A percentile compares a stretch with the other conserved stretches of the same genome.
These are phyloP conservation scores for Tylopilus intermedius DNA, from an alignment of 768 basidiomycete genomes.

Conservation along the genomic window DNA sequence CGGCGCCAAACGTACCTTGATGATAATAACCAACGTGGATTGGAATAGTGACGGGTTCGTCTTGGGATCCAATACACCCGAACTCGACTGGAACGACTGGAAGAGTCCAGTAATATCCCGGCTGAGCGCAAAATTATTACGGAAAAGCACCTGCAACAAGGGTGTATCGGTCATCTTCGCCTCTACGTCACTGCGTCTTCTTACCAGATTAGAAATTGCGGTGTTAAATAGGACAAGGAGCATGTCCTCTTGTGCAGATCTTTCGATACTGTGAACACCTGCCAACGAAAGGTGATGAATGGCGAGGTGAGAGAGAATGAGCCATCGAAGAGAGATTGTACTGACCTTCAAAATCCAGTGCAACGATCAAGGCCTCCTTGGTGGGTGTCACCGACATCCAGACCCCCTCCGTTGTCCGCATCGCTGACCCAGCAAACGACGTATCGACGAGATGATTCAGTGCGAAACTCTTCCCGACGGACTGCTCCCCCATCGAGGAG, in stretches of 20 bases:
- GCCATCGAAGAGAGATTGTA: neutral
- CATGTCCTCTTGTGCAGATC: slow-evolving; percentile 59
- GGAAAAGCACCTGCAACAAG: slow-evolving; percentile 48
- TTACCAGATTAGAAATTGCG: slow-evolving; percentile 58
- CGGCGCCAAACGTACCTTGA: slow-evolving; percentile 40
- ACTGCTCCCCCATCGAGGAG: slow-evolving; percentile 65
- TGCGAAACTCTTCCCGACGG: slow-evolving; percentile 55
- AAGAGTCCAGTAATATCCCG: slow-evolving; percentile 58
- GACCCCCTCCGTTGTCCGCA: slow-evolving; percentile 60
- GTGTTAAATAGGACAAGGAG: slow-evolving; percentile 61
- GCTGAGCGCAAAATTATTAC: slow-evolving; percentile 61
- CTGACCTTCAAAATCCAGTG: slow-evolving; percentile 62
- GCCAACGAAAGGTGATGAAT: neutral
- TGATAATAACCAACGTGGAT: slow-evolving; percentile 56
- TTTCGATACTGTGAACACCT: slow-evolving; percentile 61
- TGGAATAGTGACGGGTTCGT: slow-evolving; percentile 56
- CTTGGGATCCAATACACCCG: slow-evolving; percentile 52
- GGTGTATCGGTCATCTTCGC: neutral
- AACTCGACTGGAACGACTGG: slow-evolving; percentile 57
- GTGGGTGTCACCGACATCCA: slow-evolving; percentile 67
- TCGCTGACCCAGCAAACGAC: slow-evolving; percentile 58
- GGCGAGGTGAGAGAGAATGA: neutral
- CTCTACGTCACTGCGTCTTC: slow-evolving; percentile 22
- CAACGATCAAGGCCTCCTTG: slow-evolving; percentile 46
- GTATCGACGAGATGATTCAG: slow-evolving; percentile 58